These are phyloP conservation scores for Rubroshorea leprosula DNA, from an alignment of 345 rosid species.

Conservation along the genomic window DNA sequence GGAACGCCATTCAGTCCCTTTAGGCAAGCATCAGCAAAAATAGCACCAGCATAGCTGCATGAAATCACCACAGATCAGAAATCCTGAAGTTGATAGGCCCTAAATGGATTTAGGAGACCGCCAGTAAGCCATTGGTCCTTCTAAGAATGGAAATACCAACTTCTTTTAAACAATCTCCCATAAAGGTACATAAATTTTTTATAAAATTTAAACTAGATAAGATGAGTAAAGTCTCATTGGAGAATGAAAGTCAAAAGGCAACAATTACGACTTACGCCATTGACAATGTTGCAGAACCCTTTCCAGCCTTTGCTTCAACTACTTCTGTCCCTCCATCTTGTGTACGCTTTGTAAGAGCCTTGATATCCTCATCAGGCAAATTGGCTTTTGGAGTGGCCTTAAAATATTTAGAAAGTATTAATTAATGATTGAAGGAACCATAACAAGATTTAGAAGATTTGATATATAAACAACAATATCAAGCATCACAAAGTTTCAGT, in stretches of 20 bases:
- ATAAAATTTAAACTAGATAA: background rate
- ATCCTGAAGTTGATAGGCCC: too few relatives aligned
- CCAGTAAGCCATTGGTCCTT: too few relatives aligned
- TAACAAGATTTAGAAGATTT: background rate
- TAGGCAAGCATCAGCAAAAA: constrained; percentile 88
- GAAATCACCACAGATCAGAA: background rate
- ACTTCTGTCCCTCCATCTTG: constrained; percentile 96
- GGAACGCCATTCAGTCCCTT: constrained; percentile 83
- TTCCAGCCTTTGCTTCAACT: constrained; percentile 90
- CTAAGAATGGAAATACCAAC: too few relatives aligned
- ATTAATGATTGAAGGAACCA: too few relatives aligned
- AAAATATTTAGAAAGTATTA: constrained; percentile 3
- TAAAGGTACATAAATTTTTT: background rate
- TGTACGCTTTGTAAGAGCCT: constrained; percentile 72
- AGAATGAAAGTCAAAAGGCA: background rate
- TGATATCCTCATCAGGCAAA: constrained; percentile 48
- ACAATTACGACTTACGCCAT: constrained; percentile 67
- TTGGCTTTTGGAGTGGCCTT: constrained; percentile 81
- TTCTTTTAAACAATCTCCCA: too few relatives aligned
- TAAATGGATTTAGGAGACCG: too few relatives aligned
- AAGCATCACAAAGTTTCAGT: background rate
- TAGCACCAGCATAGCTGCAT: constrained; percentile 76
- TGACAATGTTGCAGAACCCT: constrained; percentile 84
- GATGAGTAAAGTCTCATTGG: background rate
- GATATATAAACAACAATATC: background rate